Base-by-base conservation (phyloP, 2,329 filamentous ascomycete genomes). In the Colletotrichum echinochloae region DNA sequence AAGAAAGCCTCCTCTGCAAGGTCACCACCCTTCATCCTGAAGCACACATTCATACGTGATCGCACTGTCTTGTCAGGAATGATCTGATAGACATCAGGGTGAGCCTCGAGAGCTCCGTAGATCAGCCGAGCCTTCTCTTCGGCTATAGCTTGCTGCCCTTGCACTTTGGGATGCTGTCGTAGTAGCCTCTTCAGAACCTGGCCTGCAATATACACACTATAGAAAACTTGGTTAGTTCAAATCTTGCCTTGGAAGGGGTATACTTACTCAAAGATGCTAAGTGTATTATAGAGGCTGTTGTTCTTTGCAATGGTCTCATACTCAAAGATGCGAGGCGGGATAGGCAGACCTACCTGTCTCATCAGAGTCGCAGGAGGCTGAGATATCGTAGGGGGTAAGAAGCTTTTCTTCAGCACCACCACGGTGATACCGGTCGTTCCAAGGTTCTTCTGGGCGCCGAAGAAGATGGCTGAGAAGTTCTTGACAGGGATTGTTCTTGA, bases 31-130 rank as follows among this genome's bases (percentile, higher is more conserved):
- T 84, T 84, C 23, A 97, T 87, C 20, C 94, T 86, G 86, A 98
- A 98, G 86, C 94, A 98, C 69, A 98, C 93, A 82, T 98, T 98
- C 92, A 98, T 97, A 65, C 94, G 86, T 75, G 93, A 97, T 66
- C 95, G 91, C 3, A 88, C 92, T 28, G 84, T 84, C 82, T 92
- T 92, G 74, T 92, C 87, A 0, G 94, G 94, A 0, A 98, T 90
- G 39, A 98, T 80, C 69, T 84, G 86, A 83, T 97, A 98, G n/a
- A 92, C 82, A 0, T 90, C 83, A 0, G 92, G 88, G 75, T 92
- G 85, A 54, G 88, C 88, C 74, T 98, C 95, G 9, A 98, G 86
- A 0, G 90, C 90, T 1, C 81, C 84, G 78, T 99, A 98, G 64
- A 98, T 90, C 39, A 92, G 87, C 76, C 0, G n/a, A n/a, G 95